Percentiles rank a stretch among this genome's conserved stretches.
phyloP scores from a whole-genome alignment of 2,329 filamentous ascomycete species.

The Penicillium olsonii region DNA sequence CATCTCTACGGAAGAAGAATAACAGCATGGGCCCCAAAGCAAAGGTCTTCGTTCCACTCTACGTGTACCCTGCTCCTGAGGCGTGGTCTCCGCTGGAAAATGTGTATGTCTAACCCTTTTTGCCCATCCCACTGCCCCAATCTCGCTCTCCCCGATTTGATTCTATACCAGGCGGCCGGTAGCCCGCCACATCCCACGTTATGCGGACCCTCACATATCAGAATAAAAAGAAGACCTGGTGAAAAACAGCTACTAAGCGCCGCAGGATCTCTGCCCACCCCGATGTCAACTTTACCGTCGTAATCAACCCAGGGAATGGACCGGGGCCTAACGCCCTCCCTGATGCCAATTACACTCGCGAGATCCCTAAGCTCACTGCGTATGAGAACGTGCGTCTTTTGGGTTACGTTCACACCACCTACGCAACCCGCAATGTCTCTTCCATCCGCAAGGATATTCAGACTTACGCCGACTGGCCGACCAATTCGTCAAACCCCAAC shows the following conservation, averaged over 20 bases:
- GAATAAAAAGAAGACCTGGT: slow-evolving; percentile 14
- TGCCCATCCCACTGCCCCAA: neutral
- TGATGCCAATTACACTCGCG: slow-evolving; percentile 47
- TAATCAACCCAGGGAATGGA: slow-evolving; percentile 52
- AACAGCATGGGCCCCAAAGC: slow-evolving; percentile 39
- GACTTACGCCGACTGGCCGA: slow-evolving; percentile 48
- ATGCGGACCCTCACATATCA: slow-evolving; percentile 10
- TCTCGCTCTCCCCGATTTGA: slow-evolving; percentile 1
- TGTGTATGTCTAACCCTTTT: slow-evolving; percentile 39
- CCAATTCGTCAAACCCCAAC: slow-evolving; percentile 35
- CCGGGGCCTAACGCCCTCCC: slow-evolving; percentile 47
- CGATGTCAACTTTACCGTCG: slow-evolving; percentile 51
- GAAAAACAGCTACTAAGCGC: slow-evolving; percentile 23
- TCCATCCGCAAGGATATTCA: slow-evolving; percentile 47
- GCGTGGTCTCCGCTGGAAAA: slow-evolving; percentile 50
- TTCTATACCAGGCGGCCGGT: slow-evolving; percentile 13
- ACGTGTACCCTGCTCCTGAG: slow-evolving; percentile 50
- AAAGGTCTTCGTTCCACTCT: slow-evolving; percentile 51
- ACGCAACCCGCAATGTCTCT: slow-evolving; percentile 44
- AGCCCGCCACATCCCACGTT: slow-evolving; percentile 9
- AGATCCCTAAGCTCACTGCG: slow-evolving; percentile 42
- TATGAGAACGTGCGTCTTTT: slow-evolving; percentile 53
- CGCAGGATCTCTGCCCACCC: slow-evolving; percentile 42
- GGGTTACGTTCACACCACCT: slow-evolving; percentile 55
- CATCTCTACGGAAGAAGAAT: slow-evolving; percentile 37